A percentile compares a stretch with the other conserved stretches of the same genome.
Conservation (phyloP, 2,329 filamentous ascomycete species). For the Phoma sp. region DNA sequence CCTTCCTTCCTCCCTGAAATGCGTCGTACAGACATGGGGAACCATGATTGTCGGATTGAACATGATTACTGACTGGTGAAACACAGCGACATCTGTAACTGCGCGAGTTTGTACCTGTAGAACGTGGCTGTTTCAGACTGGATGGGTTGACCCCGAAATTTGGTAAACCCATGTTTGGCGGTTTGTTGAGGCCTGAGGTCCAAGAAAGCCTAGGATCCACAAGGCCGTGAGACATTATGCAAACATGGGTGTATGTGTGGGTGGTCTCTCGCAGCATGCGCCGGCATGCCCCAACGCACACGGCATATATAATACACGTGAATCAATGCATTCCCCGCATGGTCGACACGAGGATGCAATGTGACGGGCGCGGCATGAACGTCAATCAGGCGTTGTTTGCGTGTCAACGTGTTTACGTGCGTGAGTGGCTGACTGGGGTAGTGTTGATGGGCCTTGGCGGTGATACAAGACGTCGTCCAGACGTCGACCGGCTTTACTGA, state of each 20-base stretch:
- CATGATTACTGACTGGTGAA: constrained; percentile 30
- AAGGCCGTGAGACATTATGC: constrained; percentile 9
- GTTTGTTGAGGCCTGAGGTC: not conserved
- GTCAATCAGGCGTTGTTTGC: constrained; percentile 2
- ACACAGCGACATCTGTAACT: constrained; percentile 51
- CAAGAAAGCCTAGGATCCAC: constrained; percentile 3
- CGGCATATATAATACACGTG: constrained; percentile 5
- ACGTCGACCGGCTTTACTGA: constrained; percentile 11
- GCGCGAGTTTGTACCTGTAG: constrained; percentile 50
- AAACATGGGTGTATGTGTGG: constrained; percentile 10
- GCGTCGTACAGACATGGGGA: not conserved
- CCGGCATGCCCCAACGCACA: constrained; percentile 1
- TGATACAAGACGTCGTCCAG: constrained; percentile 3
- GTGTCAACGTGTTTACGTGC: constrained; percentile 9
- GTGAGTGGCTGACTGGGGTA: constrained; percentile 2
- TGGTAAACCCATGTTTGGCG: constrained; percentile 6
- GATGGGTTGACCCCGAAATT: not conserved
- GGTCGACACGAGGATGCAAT: constrained; percentile 4
- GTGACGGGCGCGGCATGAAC: constrained; percentile 15
- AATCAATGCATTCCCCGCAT: constrained; percentile 2
- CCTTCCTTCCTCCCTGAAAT: not conserved
- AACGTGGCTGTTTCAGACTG: constrained; percentile 13
- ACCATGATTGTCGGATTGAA: constrained; percentile 5
- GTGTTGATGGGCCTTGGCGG: constrained; percentile 9
- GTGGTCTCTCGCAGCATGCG: not conserved